Evolutionary conservation across 139 green algal genomes (phyloP).

Genomic region (Chlamydomonas sphaeroides): DNA sequence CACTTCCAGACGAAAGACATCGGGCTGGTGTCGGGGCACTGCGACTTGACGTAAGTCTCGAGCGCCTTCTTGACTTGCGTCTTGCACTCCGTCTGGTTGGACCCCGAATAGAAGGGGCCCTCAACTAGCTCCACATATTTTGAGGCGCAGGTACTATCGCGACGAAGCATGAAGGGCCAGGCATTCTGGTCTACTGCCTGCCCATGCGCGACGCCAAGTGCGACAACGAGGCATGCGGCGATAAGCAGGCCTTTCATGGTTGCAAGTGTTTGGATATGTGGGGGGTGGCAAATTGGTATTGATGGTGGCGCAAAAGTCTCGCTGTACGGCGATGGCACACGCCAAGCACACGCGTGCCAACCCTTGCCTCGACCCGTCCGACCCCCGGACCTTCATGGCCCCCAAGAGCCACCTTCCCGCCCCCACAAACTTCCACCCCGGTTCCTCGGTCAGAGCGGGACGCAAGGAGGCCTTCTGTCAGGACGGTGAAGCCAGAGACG

Average conservation of each 20-base stretch:
- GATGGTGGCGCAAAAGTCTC: too few relatives aligned
- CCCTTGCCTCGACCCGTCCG: too few relatives aligned
- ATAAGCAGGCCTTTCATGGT: not conserved
- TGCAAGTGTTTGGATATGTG: not conserved
- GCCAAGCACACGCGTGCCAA: too few relatives aligned
- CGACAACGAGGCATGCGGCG: not conserved
- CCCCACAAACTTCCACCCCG: too few relatives aligned
- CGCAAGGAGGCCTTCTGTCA: too few relatives aligned
- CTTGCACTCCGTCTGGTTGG: conserved; percentile 2
- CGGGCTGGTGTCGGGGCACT: not conserved
- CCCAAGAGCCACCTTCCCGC: too few relatives aligned
- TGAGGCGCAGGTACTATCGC: not conserved
- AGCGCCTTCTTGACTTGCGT: not conserved
- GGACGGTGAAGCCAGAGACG: too few relatives aligned
- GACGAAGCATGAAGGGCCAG: conserved; percentile 6
- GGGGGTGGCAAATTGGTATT: not conserved
- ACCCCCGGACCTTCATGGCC: too few relatives aligned
- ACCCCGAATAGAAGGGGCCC: not conserved
- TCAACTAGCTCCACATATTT: not conserved
- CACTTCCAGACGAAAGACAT: not conserved
- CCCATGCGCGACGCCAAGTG: too few relatives aligned
- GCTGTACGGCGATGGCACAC: too few relatives aligned
- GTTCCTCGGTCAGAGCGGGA: too few relatives aligned
- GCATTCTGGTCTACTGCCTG: conserved; percentile 15
- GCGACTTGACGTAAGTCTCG: not conserved